These are phyloP conservation scores for Leccinum griseonigrum DNA, from an alignment of 1,284 basidiomycete species.

Conservation along the genomic window DNA sequence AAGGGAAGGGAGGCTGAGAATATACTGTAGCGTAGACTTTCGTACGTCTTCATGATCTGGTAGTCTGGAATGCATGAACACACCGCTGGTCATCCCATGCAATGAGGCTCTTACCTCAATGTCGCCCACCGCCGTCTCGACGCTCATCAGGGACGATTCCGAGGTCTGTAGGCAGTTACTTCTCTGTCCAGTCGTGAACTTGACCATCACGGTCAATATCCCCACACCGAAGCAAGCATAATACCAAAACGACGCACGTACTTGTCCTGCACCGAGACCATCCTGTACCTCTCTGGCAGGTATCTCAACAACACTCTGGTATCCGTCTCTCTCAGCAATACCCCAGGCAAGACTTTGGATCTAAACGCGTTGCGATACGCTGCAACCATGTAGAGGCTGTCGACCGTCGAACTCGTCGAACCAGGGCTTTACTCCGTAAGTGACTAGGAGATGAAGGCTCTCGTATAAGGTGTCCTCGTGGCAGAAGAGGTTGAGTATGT, in stretches of 20 bases:
- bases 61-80: conserved; percentile 1
- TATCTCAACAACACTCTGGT: conserved; percentile 71
- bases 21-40: conserved; percentile 67
- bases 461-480: too few species aligned
- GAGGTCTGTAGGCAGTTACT: conserved; percentile 73
- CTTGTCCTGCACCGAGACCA: conserved; percentile 57
- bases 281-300: conserved; percentile 69
- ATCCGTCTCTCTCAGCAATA: conserved; percentile 57
- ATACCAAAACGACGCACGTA: conserved; percentile 46
- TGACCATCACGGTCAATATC: conserved; percentile 46
- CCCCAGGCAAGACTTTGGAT: conserved; percentile 41
- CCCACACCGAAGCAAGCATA: not conserved
- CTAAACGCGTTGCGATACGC: conserved; percentile 64
- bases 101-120: conserved; percentile 59
- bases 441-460: too few species aligned
- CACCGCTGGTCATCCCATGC: not conserved
- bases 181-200: conserved; percentile 54
- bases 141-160: conserved; percentile 73
- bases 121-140: conserved; percentile 87
- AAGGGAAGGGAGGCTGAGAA: conserved; percentile 80
- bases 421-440: too few species aligned
- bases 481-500: too few species aligned
- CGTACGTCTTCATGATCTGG: conserved; percentile 85
- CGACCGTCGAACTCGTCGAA: conserved; percentile 18
- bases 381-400: conserved; percentile 61